These are phyloP conservation scores for Chytridiales sp. DNA, from an alignment of 371 early-diverging fungal genomes.

Conservation along the genomic window DNA sequence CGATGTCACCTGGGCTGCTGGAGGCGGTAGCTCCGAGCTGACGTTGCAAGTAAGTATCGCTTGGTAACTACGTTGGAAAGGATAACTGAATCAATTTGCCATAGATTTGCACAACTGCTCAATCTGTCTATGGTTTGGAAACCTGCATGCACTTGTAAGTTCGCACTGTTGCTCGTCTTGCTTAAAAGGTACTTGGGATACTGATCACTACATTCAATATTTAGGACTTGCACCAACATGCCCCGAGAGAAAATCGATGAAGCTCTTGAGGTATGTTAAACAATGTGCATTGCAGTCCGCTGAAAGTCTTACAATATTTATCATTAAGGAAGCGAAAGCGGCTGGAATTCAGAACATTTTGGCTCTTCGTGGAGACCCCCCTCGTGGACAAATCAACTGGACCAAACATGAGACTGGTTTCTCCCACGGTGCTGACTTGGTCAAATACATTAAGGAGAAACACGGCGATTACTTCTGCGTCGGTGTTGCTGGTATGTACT, in stretches of 20 bases:
- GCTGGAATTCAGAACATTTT: slow-evolving; percentile 94
- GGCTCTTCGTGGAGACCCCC: slow-evolving; percentile 93
- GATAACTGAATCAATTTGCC: background rate
- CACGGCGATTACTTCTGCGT: slow-evolving; percentile 95
- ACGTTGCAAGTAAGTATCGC: slow-evolving; percentile 54
- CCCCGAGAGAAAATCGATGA: slow-evolving; percentile 79
- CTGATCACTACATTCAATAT: background rate
- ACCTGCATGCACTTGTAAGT: slow-evolving; percentile 89
- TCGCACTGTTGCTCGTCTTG: too few relatives aligned
- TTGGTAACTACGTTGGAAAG: background rate
- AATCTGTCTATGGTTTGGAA: slow-evolving; percentile 90
- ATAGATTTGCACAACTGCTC: slow-evolving; percentile 76
- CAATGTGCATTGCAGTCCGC: slow-evolving; percentile 40
- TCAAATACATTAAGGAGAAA: slow-evolving; percentile 80
- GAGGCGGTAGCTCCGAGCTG: slow-evolving; percentile 86
- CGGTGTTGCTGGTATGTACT: slow-evolving; percentile 76
- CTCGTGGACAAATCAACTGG: slow-evolving; percentile 82
- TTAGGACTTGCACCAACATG: slow-evolving; percentile 91
- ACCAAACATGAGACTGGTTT: slow-evolving; percentile 78
- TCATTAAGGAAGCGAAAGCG: slow-evolving; percentile 73
- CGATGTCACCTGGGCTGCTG: slow-evolving; percentile 96
- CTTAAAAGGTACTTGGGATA: background rate
- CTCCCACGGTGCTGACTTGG: slow-evolving; percentile 79
- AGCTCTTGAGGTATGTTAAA: slow-evolving; percentile 58
- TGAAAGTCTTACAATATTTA: slow-evolving; percentile 12